Evolutionary conservation across 169 alveolate genomes (phyloP).

Genomic region (Amoebophrya sp.): DNA sequence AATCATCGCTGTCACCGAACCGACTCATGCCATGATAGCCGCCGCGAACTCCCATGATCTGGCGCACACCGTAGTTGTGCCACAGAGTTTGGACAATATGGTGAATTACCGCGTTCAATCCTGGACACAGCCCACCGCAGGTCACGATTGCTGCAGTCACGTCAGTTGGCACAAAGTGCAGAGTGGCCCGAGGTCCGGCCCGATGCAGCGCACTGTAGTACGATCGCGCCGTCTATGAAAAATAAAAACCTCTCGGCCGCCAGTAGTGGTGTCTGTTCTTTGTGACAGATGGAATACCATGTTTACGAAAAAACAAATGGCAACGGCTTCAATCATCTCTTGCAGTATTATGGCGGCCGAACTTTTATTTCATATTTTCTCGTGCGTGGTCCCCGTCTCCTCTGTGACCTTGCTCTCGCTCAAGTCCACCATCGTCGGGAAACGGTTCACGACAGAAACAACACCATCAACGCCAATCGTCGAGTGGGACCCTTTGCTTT

Average conservation of each 20-base stretch:
- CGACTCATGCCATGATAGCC: constrained; percentile 71
- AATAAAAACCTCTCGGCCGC: no score
- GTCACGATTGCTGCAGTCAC: constrained; percentile 78
- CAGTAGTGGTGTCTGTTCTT: no score
- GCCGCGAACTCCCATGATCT: constrained; percentile 64
- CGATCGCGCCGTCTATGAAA: no score
- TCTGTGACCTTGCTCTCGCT: not conserved
- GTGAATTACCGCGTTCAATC: constrained; percentile 64
- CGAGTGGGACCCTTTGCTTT: no score
- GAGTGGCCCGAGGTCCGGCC: constrained; percentile 68
- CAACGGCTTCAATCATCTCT: no score
- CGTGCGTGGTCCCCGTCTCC: not conserved
- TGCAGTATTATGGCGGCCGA: no score
- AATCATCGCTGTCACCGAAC: constrained; percentile 52
- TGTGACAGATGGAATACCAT: no score
- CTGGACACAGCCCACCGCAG: constrained; percentile 83
- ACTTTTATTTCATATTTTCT: no score
- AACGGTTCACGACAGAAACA: no score
- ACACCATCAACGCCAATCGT: no score
- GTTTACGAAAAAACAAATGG: no score
- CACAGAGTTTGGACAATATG: constrained; percentile 58
- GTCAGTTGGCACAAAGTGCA: constrained; percentile 59
- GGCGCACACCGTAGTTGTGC: constrained; percentile 62
- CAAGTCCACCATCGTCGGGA: not conserved
- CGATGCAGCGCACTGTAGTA: constrained; percentile 32